Percentiles rank a stretch among this genome's conserved stretches.
phyloP scores from a whole-genome alignment of 192 early-diverging fungal genomes.

The Gamsiella multidivaricata region DNA sequence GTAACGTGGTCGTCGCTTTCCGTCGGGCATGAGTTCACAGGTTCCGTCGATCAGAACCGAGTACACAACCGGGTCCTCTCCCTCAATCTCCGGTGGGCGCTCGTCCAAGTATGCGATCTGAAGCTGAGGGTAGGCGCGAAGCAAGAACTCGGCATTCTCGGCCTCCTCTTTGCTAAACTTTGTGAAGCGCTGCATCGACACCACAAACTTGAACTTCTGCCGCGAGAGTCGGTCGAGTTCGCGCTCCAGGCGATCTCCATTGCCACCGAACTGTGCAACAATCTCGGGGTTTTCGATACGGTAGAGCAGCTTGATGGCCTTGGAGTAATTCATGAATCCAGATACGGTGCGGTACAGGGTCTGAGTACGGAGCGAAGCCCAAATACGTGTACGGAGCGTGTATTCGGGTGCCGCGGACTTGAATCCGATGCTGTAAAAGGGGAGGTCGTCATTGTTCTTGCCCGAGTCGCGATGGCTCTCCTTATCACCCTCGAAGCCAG shows the following conservation, averaged over 20 bases:
- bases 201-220: constrained; percentile 87
- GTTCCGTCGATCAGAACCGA: constrained; percentile 83
- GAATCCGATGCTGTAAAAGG: constrained; percentile 86
- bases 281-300: constrained; percentile 83
- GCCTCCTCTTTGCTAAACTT: constrained; percentile 83
- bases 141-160: constrained; percentile 80
- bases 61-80: constrained; percentile 65
- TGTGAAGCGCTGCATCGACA: constrained; percentile 86
- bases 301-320: constrained; percentile 85
- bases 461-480: constrained; percentile 60
- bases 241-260: constrained; percentile 73
- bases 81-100: constrained; percentile 68
- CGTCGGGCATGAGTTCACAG: constrained; percentile 72
- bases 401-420: constrained; percentile 85
- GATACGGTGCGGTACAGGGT: constrained; percentile 88
- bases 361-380: constrained; percentile 88
- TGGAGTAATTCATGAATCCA: constrained; percentile 90
- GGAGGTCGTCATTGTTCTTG: constrained; percentile 82
- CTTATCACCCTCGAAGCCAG: constrained; percentile 38
- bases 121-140: constrained; percentile 79
- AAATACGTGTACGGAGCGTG: constrained; percentile 86
- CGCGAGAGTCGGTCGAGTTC: constrained; percentile 74
- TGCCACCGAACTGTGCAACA: constrained; percentile 70
- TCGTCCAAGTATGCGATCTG: constrained; percentile 87
- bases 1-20: constrained; percentile 82